These are phyloP conservation scores for Oryza rufipogon DNA, from an alignment of 176 grass and related monocot species.

Conservation along the genomic window DNA sequence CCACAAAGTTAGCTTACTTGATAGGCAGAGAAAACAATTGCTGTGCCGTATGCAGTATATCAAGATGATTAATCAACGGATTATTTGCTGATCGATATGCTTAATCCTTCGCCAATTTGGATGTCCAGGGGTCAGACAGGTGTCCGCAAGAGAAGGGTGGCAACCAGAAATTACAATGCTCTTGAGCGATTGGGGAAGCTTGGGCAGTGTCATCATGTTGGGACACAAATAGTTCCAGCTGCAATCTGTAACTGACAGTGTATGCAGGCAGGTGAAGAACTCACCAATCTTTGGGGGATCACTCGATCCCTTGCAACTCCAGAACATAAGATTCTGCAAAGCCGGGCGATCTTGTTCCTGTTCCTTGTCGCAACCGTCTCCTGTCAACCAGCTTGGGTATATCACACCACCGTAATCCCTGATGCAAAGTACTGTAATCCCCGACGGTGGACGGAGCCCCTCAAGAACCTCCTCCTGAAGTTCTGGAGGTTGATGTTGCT, in stretches of 20 bases:
- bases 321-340: background rate
- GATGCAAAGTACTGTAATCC: no score
- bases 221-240: background rate
- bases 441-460: no score
- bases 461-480: no score
- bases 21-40: no score
- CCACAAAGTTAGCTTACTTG: no score
- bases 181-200: background rate
- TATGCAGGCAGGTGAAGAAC: background rate
- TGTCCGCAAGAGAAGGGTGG: background rate
- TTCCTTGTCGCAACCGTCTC: background rate
- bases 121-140: background rate
- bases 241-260: background rate
- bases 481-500: no score
- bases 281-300: background rate
- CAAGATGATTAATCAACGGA: no score
- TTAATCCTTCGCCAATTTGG: background rate
- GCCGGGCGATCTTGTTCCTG: background rate
- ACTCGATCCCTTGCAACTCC: background rate
- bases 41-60: no score
- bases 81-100: no score
- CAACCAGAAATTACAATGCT: background rate
- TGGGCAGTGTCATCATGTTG: background rate
- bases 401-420: background rate
- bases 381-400: background rate